A percentile compares a stretch with the other conserved stretches of the same genome.
These are phyloP conservation scores for Boletus reticuloceps DNA, from an alignment of 768 basidiomycete genomes.

Conservation along the genomic window DNA sequence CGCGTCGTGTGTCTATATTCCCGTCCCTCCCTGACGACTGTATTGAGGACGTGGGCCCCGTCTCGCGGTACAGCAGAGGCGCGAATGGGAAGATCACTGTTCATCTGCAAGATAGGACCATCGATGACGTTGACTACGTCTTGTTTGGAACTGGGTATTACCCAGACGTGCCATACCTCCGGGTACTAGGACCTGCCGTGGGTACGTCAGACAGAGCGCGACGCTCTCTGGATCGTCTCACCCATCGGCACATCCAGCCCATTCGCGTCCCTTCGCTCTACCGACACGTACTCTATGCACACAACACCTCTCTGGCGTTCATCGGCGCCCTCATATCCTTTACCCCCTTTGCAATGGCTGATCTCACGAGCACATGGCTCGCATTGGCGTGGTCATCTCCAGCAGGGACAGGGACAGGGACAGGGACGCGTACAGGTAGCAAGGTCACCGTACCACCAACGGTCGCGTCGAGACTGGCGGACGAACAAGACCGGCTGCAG, in stretches of 20 bases:
- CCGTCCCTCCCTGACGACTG: conserved; percentile 41
- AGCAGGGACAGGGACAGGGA: background rate
- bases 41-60: conserved; percentile 43
- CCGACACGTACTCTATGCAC: conserved; percentile 44
- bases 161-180: conserved; percentile 41
- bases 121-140: conserved; percentile 42
- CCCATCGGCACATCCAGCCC: conserved; percentile 26
- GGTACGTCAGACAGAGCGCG: background rate
- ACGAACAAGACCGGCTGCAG: conserved; percentile 37
- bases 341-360: conserved; percentile 48
- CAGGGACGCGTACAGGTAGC: too few species aligned
- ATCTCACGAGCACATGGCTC: conserved; percentile 50
- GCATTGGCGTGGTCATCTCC: conserved; percentile 37
- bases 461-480: conserved; percentile 32
- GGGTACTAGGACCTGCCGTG: conserved; percentile 21
- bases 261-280: conserved; percentile 44
- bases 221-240: conserved; percentile 26
- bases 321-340: conserved; percentile 41
- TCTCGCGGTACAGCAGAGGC: conserved; percentile 31
- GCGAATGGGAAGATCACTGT: conserved; percentile 31
- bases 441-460: conserved; percentile 35
- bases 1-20: conserved; percentile 43
- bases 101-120: conserved; percentile 34
- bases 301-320: conserved; percentile 47
- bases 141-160: conserved; percentile 48